Evolutionary conservation across 169 alveolate species (phyloP).

Genomic region (Plasmodium gonderi): DNA sequence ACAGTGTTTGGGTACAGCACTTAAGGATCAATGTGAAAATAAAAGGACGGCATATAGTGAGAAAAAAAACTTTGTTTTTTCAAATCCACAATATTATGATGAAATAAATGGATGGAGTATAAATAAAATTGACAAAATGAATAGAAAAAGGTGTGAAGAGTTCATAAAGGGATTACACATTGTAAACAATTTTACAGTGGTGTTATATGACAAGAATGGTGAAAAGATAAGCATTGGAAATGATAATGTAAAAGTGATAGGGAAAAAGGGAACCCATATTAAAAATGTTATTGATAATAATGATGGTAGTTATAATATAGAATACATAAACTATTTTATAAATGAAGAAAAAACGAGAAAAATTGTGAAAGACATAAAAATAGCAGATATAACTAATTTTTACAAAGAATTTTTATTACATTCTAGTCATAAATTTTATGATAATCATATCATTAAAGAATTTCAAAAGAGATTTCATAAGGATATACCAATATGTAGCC

Average conservation of each 20-base stretch:
- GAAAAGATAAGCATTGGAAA: constrained; percentile 66
- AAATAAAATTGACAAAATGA: constrained; percentile 9
- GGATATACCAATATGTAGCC: constrained; percentile 14
- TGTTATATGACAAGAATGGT: constrained; percentile 59
- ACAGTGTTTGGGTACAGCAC: background rate
- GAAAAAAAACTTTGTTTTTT: background rate
- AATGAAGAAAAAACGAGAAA: constrained; percentile 23
- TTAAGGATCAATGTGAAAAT: background rate
- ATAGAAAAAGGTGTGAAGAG: constrained; percentile 19
- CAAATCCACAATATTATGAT: constrained; percentile 6
- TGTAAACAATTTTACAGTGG: constrained; percentile 25
- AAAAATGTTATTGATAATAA: constrained; percentile 69
- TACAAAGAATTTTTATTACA: constrained; percentile 50
- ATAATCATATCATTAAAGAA: constrained; percentile 33
- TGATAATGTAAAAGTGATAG: constrained; percentile 67
- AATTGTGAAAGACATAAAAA: constrained; percentile 2
- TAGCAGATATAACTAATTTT: constrained; percentile 34
- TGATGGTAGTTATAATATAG: constrained; percentile 68
- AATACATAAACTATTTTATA: constrained; percentile 27
- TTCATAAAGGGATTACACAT: constrained; percentile 14
- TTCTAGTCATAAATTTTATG: constrained; percentile 12
- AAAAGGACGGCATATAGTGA: constrained; percentile 3
- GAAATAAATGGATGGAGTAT: constrained; percentile 14
- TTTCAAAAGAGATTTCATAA: constrained; percentile 22
- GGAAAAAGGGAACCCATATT: constrained; percentile 65